Base-by-base conservation (phyloP, 2,329 filamentous ascomycete genomes). In the Dichotomopilus funicola region DNA sequence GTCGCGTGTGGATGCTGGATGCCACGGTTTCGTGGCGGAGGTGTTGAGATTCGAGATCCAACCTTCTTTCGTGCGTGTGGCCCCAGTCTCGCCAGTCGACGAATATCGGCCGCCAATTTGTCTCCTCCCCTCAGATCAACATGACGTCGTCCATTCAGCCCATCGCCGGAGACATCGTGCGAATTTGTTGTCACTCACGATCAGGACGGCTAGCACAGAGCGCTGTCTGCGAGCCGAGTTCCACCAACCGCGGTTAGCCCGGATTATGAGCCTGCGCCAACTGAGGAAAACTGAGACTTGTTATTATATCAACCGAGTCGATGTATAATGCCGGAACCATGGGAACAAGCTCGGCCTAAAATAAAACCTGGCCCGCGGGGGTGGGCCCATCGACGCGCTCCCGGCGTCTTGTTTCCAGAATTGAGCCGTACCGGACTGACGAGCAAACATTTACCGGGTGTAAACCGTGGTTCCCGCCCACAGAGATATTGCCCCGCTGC, bases 321-420 rank as follows among this genome's bases (percentile, higher is more conserved):
- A 60, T 51, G 55, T 57, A 62, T 62, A 63, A 59, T 45, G 58
- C 46, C 48, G 53, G 53, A 42, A 45, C 42, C 49, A 50, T 31
- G 7, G 54, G 31, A 51, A 11, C 46, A 54, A 57, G 54, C 48
- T 35, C 38, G 48, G 45, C 33, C n/a, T n/a, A 40, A 34, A 48
- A 13, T 27, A 12, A 49, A 33, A 43, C 13, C 51, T 45, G 33
- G 49, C 33, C 49, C 44, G 34, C 40, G 49, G 31, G 31, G 7
- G 43, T 13, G 41, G 11, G 19, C 19, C 34, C 37, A 44, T 44
- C n/a, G 38, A 8, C 48, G 53, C 42, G n/a, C 43, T 33, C 33
- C 43, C 42, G 47, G 4, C 38, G 3, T 42, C 27, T 27, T 33
- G 38, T 41, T 43, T 42, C 37, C 19, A 35, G 11, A 37, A 50